These are phyloP conservation scores for Eimeria necatrix DNA, from an alignment of 169 alveolate species.

Conservation along the genomic window DNA sequence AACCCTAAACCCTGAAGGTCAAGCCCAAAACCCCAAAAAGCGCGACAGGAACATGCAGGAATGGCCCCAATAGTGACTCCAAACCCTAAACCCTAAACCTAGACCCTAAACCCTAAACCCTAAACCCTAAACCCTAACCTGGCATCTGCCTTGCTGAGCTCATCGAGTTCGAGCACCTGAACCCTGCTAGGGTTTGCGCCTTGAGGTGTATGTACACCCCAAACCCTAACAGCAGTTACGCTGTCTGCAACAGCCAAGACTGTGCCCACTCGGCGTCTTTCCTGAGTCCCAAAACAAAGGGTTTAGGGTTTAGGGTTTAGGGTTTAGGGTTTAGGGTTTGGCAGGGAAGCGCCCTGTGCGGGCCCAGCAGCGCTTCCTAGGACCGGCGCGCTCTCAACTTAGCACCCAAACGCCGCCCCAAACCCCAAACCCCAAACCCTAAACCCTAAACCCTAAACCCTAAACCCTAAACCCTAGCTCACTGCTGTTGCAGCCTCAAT, in stretches of 20 bases:
- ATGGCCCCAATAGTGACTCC: not conserved
- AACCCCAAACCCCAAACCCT: too few species aligned
- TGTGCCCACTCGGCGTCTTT: not conserved
- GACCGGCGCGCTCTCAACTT: too few species aligned
- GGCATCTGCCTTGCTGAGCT: not conserved
- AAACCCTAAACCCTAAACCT: constrained; percentile 35
- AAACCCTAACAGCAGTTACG: not conserved
- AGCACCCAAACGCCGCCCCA: too few species aligned
- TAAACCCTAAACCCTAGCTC: not conserved
- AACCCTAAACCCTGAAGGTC: not conserved
- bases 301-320: not conserved
- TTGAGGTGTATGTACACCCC: constrained; percentile 14
- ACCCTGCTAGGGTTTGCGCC: not conserved
- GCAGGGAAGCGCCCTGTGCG: too few species aligned
- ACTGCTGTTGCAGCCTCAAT: not conserved
- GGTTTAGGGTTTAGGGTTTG: too few species aligned
- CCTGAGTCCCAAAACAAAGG: not conserved
- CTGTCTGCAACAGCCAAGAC: constrained; percentile 1
- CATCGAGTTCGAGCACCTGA: not conserved
- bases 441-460: not conserved
- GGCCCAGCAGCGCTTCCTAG: too few species aligned
- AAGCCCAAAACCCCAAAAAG: too few species aligned
- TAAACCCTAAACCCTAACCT: constrained; percentile 2
- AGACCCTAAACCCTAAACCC: constrained; percentile 21
- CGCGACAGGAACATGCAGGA: too few species aligned